Evolutionary conservation across 345 rosid genomes (phyloP), one percentile per base, ranked within the genome.

Genomic region (Heritiera fomes): DNA sequence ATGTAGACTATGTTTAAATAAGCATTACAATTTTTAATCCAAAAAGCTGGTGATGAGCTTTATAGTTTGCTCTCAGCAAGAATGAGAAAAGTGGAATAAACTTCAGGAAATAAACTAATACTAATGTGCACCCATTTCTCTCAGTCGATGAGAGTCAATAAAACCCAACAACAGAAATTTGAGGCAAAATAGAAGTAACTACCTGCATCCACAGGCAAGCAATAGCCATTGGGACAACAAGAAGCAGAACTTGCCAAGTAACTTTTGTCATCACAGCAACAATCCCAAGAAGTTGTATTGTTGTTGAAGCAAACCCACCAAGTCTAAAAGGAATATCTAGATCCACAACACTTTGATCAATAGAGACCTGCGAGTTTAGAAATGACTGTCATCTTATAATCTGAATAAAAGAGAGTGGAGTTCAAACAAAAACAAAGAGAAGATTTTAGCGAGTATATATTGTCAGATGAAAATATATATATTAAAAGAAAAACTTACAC

Each of bases 191-290:
- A 56, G 23, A 74, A 77, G 68, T 41, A 76, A 72, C 84, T 77
- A 93, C 97, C 97, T 93, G 97, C 99, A 97, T 97, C 98, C 99
- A 97, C 86, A 97, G 89, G 92, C 98, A 94, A 86, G 98, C 97
- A 82, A 89, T 84, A 3, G 99, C 98, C 91, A 97, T 94, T 1
- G 99, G 99, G 80, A 94, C 87, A 62, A 97, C 98, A 59, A 97
- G 97, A 71, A 97, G 95, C 89, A 97, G 85, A 71, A 97, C 92
- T 93, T 94, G 98, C 99, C 99, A 97, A 71, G 99, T 97, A 60
- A 97, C 99, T 78, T 87, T 84, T 45, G 95, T 86, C 99, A 97
- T 97, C 18, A 97, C 99, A 28, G 93, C 94, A 64, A 97, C 97
- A 71, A 97, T 97, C 77, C 99, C 98, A 71, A 94, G 60, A 75